Conservation (phyloP, 768 basidiomycete genomes). For the Boletus subcaerulescens region DNA sequence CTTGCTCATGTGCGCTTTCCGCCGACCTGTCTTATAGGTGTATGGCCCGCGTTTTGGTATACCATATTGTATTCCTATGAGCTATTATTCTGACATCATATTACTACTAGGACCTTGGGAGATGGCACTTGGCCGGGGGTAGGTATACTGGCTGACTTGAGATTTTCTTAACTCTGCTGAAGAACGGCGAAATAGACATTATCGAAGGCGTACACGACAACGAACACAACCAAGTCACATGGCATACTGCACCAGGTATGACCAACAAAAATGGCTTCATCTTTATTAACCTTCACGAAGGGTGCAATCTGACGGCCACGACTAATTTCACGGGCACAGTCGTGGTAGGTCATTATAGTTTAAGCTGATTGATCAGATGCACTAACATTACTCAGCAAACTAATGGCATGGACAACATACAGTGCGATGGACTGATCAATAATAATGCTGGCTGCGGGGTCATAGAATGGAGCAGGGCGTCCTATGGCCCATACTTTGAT, state of each 20-base stretch:
- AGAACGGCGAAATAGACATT: conserved; percentile 82
- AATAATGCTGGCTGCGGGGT: conserved; percentile 75
- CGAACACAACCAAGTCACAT: conserved; percentile 80
- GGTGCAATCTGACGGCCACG: conserved; percentile 54
- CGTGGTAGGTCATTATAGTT: conserved; percentile 44
- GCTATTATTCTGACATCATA: conserved; percentile 1
- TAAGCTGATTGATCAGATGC: not conserved
- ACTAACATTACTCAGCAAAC: conserved; percentile 34
- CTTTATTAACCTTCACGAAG: conserved; percentile 30
- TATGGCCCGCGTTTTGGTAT: conserved; percentile 85
- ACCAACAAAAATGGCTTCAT: not conserved
- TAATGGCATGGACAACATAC: conserved; percentile 49
- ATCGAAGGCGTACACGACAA: conserved; percentile 86
- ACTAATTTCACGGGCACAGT: conserved; percentile 62
- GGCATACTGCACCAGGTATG: conserved; percentile 66
- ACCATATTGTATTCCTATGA: not conserved
- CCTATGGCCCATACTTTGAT: conserved; percentile 83
- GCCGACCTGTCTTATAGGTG: conserved; percentile 39
- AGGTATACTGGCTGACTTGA: conserved; percentile 22
- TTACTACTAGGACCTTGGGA: conserved; percentile 37
- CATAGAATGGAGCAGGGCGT: conserved; percentile 75
- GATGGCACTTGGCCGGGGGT: conserved; percentile 62
- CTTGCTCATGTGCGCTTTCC: not conserved
- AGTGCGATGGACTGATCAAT: conserved; percentile 52
- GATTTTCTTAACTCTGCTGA: conserved; percentile 8